A percentile compares a stretch with the other conserved stretches of the same genome.
phyloP scores from a whole-genome alignment of 805 yeast species.

The Metschnikowia peoriensis region DNA sequence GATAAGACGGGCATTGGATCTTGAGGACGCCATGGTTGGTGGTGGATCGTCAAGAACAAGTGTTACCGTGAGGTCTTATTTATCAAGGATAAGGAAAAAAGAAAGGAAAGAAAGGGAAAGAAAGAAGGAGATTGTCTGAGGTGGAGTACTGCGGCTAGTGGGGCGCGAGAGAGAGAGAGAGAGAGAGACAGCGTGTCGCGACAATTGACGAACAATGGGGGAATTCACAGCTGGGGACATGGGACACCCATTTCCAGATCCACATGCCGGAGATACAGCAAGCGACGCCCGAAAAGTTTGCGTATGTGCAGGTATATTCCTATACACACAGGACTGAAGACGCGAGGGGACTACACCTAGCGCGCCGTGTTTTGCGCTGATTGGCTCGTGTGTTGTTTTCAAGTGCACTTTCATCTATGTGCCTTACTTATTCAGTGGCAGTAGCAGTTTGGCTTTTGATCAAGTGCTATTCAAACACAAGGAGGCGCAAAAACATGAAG shows the following conservation, averaged over 20 bases:
- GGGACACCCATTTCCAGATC: background rate
- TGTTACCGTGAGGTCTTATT: background rate
- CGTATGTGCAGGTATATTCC: background rate
- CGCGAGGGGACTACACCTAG: no score
- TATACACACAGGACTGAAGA: background rate
- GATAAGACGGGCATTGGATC: slow-evolving; percentile 48
- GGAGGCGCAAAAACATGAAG: no score
- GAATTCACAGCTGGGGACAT: background rate
- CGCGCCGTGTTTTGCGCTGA: no score
- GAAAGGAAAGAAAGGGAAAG: background rate
- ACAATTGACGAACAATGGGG: background rate
- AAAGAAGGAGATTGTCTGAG: background rate
- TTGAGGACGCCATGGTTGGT: slow-evolving; percentile 25
- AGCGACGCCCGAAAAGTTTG: background rate
- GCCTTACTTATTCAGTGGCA: no score
- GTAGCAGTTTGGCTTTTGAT: no score
- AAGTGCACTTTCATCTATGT: no score
- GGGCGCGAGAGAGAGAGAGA: background rate
- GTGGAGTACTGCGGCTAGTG: background rate
- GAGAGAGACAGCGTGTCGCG: background rate
- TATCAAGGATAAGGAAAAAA: background rate
- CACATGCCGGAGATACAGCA: background rate
- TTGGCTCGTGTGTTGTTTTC: no score
- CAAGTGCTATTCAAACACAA: no score
- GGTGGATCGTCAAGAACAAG: slow-evolving; percentile 3